Base-by-base conservation (phyloP, 352 stramenopile species). In the Blastocystis sp. region DNA sequence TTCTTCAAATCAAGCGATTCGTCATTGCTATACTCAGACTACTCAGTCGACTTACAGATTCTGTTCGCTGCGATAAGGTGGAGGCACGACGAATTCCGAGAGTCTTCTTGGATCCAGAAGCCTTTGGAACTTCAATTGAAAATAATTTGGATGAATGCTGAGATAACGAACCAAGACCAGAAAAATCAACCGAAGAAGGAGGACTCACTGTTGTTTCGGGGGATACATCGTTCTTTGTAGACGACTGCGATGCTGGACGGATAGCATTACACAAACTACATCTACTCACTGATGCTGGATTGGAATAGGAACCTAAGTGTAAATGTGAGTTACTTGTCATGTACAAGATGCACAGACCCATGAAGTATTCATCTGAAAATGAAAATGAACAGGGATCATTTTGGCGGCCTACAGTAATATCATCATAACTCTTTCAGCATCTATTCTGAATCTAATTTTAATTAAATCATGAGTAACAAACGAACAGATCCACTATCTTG, bases 191-290 rank as follows among this genome's bases (percentile, higher is more conserved):
- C 13, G 40, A 60, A 6, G 40, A 56, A 22, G 68, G 37, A 35
- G 42, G 40, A 37, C 68, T 79, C 13, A 79, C 33, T 4, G 68
- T 79, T 35, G 40, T 35, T 53, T 79, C 37, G 1, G 68, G 59
- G 1, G 40, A 79, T 13, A 44, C 33, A 30, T 70, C 33, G 11
- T 22, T 48, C 60, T 44, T 70, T 22, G n/a, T n/a, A 37, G 60
- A 48, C n/a, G 68, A 79, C 17, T 30, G 27, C 1, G 22, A 40
- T 60, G 30, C 13, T 17, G 19, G 40, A 57, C 44, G 37, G 17
- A 53, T 44, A 35, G 30, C 56, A 24, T 79, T 79, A 15, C 68
- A 79, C 17, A 79, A n/a, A 79, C 68, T 79, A 56, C 68, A 79
- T n/a, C 68, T n/a, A 11, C 22, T 58, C 4, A 79, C 68, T 19